Evolutionary conservation across 2,329 filamentous ascomycete genomes (phyloP), one percentile per base, ranked within the genome.

Genomic region (Curvularia lunata): DNA sequence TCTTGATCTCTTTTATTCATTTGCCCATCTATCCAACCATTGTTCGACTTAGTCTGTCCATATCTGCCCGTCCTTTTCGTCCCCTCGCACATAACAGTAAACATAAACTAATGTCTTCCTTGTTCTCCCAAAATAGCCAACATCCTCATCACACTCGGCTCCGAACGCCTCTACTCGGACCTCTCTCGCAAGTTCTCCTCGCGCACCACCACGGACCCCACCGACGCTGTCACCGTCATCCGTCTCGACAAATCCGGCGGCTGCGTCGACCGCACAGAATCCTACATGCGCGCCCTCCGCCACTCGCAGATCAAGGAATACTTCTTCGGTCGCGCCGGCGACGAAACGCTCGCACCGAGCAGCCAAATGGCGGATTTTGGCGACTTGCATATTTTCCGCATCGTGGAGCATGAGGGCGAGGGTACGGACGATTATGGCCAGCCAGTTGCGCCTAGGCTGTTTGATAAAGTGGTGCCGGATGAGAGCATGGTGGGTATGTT

Each of bases 281-380:
- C 79, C 0, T 96, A 91, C 75, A 86, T 93, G 82, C 90, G 91
- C 68, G 83, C 87, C 16, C 79, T 86, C 5, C 85, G 90, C 43
- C 91, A 96, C 69, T 86, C 89, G 0, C 85, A 90, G 49, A 92
- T 97, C 51, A 89, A 90, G 65, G 89, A 93, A 67, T 99, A 99
- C 77, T 99, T 99, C 80, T 99, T 97, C 73, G 95, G 95, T 9
- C 89, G 91, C 62, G 28, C 28, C 28, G 73, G 73, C 49, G 69
- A 84, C 1, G 88, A 86, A 61, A 85, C 90, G 56, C 81, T 99
- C 2, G 95, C 91, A 45, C 95, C 95, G 0, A 90, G 93, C 68
- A 96, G 92, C 6, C 91, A 96, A 69, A 89, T 90, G 58, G 86
- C 96, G 4, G 88, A 92, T 61, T 95, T 92, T 72, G 83, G 87